Conservation (phyloP, 345 rosid genomes). For the Arabis hirsuta region DNA sequence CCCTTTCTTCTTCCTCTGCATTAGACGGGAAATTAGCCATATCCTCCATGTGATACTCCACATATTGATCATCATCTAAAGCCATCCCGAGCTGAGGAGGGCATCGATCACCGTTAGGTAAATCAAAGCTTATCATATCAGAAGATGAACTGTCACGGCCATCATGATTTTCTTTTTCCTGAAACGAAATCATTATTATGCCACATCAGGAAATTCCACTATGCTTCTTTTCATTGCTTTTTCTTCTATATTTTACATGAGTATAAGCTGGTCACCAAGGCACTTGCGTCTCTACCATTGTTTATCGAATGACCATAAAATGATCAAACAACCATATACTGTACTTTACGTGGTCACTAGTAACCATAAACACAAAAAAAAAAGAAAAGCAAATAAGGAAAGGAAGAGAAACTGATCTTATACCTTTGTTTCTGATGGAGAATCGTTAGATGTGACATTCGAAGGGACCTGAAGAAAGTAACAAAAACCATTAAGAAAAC, state of each 20-base stretch:
- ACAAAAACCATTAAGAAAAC: neutral
- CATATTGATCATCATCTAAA: constrained; percentile 64
- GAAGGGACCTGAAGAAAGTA: constrained; percentile 69
- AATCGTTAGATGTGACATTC: constrained; percentile 55
- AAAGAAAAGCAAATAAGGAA: constrained; percentile 2
- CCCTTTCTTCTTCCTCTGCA: constrained; percentile 87
- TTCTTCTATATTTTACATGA: neutral
- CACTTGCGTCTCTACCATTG: constrained; percentile 4
- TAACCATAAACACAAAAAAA: neutral
- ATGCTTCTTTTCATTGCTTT: neutral
- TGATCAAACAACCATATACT: constrained; percentile 17
- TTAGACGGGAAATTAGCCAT: constrained; percentile 70
- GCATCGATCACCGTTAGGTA: constrained; percentile 60
- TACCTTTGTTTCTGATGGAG: constrained; percentile 62
- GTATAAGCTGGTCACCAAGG: constrained; percentile 4
- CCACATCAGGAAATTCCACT: constrained; percentile 22
- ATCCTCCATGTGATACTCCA: constrained; percentile 80
- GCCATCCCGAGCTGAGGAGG: constrained; percentile 62
- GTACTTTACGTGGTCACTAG: neutral
- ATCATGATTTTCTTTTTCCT: constrained; percentile 58
- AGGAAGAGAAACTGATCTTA: constrained; percentile 23
- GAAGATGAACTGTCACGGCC: constrained; percentile 57
- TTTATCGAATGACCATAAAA: neutral
- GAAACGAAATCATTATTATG: constrained; percentile 35
- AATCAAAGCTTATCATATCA: constrained; percentile 78